These are phyloP conservation scores for Pisolithus microcarpus DNA, from an alignment of 768 basidiomycete genomes.

Conservation along the genomic window DNA sequence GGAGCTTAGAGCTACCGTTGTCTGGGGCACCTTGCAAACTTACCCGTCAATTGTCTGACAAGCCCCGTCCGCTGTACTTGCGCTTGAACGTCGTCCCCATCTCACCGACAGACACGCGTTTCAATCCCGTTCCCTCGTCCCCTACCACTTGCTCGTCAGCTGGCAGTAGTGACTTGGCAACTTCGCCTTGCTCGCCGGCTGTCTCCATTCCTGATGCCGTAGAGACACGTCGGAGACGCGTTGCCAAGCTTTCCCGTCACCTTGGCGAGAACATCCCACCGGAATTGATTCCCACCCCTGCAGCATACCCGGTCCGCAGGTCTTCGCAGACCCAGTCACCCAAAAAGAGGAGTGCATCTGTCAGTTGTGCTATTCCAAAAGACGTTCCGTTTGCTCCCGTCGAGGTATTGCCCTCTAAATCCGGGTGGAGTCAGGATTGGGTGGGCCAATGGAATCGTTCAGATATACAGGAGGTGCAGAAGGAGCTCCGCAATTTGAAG, in stretches of 20 bases:
- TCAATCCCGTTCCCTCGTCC: constrained; percentile 7
- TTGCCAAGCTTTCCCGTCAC: constrained; percentile 52
- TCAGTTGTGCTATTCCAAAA: constrained; percentile 1
- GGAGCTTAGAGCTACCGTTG: constrained; percentile 10
- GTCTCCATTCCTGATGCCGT: constrained; percentile 17
- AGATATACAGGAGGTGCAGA: constrained; percentile 34
- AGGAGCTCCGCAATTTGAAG: constrained; percentile 27
- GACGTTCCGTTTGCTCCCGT: background rate
- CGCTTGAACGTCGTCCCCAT: constrained; percentile 14
- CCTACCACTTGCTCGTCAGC: constrained; percentile 6
- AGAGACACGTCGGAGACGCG: constrained; percentile 38
- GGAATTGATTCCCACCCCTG: constrained; percentile 40
- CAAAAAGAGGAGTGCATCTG: constrained; percentile 14
- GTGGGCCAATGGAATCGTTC: constrained; percentile 36
- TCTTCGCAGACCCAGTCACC: background rate
- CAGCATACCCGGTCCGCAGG: background rate
- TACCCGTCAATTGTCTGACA: constrained; percentile 8
- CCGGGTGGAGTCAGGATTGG: constrained; percentile 19
- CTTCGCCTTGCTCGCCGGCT: constrained; percentile 16
- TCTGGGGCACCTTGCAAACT: constrained; percentile 15
- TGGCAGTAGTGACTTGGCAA: constrained; percentile 2
- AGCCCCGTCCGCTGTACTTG: constrained; percentile 16
- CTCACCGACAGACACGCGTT: constrained; percentile 7
- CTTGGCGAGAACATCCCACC: constrained; percentile 54
- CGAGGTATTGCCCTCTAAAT: background rate